Base-by-base conservation (phyloP, 108 stramenopile species). In the Fragilaria crotonensis region DNA sequence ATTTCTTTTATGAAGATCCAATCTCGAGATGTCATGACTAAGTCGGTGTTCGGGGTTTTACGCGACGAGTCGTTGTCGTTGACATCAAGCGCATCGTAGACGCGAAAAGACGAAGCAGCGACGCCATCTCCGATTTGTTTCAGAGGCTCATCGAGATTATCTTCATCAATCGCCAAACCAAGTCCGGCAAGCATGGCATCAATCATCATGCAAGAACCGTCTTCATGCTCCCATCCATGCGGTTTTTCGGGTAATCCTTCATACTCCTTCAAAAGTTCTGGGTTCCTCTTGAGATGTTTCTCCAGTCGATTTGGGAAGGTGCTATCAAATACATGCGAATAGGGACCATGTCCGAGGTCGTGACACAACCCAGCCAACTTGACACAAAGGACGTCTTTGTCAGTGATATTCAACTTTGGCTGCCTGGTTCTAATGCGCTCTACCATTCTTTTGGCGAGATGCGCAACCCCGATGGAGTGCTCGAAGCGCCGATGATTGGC, bases 291-390 rank as follows among this genome's bases (percentile, higher is more conserved):
- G 33, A 30, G 30, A 3, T 33, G 30, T n/a, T 45, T 50, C 44
- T 60, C 32, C 18, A 75, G 30, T 36, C 72, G 58, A 3, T 29
- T 53, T 19, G 51, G 53, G 27, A 81, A 75, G 20, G 52, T 51
- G 23, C 78, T 79, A 48, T 87, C 89, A 62, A 67, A 97, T 3
- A 90, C 44, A 72, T 97, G 96, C 11, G 75, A 77, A 68, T 68
- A 95, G 0, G 92, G 88, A 23, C 96, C 96, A 48, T 90, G 89
- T 18, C 89, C 94, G 33, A 90, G 60, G 62, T 97, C 96, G 69
- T 97, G 96, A 25, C 81, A 59, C 51, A 95, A 63, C 2, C 93
- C 96, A 3, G 96, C 96, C 25, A 97, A 71, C 66, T 90, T 94
- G 46, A 95, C 91, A 70, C 94, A 95, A 18, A 87, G 59, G 17